Conservation (phyloP, 805 yeast genomes). For the Kazachstania taianensis region DNA sequence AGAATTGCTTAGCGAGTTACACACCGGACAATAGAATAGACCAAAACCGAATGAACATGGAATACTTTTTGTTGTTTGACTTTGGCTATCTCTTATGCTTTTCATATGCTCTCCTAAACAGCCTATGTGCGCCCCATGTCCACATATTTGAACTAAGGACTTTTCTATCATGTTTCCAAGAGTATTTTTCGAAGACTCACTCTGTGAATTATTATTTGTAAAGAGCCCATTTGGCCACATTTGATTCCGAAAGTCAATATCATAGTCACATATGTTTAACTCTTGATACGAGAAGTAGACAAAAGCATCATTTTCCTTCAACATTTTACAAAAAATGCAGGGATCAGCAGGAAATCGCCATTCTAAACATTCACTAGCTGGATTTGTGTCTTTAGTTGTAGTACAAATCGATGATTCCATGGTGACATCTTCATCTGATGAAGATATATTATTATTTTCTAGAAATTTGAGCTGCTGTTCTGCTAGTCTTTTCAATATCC, state of each 20-base stretch:
- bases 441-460: slow-evolving; percentile 34
- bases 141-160: slow-evolving; percentile 49
- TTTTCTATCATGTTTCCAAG: slow-evolving; percentile 2
- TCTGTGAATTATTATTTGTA: neutral
- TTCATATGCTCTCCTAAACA: slow-evolving; percentile 61
- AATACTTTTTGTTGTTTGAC: slow-evolving; percentile 69
- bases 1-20: slow-evolving; percentile 76
- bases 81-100: slow-evolving; percentile 45
- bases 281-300: slow-evolving; percentile 26
- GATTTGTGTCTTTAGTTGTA: neutral
- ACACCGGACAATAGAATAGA: slow-evolving; percentile 82
- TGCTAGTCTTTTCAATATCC: slow-evolving; percentile 67
- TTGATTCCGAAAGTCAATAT: slow-evolving; percentile 18
- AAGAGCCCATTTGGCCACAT: neutral
- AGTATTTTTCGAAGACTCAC: slow-evolving; percentile 4
- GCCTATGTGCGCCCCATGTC: slow-evolving; percentile 84
- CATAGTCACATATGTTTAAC: slow-evolving; percentile 19
- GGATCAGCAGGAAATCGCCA: slow-evolving; percentile 20
- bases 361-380: slow-evolving; percentile 1
- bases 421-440: slow-evolving; percentile 13
- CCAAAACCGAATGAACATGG: slow-evolving; percentile 64
- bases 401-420: slow-evolving; percentile 4
- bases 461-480: slow-evolving; percentile 72
- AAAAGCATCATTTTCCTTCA: slow-evolving; percentile 20
- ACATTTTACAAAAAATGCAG: slow-evolving; percentile 28